phyloP scores from a whole-genome alignment of 169 alveolate species.

The Amoebophrya sp. region DNA sequence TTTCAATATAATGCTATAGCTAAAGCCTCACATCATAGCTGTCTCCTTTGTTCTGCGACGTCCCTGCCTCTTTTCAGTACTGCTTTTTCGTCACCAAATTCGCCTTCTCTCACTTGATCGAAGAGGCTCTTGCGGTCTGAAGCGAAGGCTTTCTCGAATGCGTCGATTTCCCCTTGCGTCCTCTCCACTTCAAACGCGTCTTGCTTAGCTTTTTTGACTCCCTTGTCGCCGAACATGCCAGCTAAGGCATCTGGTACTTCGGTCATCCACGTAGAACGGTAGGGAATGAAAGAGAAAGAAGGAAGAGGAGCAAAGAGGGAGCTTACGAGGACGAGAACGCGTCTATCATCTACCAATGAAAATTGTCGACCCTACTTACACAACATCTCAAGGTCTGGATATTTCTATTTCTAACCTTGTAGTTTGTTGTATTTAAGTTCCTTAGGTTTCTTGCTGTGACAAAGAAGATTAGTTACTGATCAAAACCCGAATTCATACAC shows the following conservation, averaged over 20 bases:
- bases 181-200: slow-evolving; percentile 5
- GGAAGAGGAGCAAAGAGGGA: too few relatives aligned
- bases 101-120: background rate
- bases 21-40: too few relatives aligned
- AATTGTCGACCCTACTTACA: too few relatives aligned
- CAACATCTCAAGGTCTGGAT: too few relatives aligned
- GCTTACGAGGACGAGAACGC: too few relatives aligned
- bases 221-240: background rate
- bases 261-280: too few relatives aligned
- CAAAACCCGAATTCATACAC: too few relatives aligned
- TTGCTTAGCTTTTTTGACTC: background rate
- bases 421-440: background rate
- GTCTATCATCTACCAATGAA: too few relatives aligned
- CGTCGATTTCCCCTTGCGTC: background rate
- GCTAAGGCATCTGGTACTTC: background rate
- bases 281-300: too few relatives aligned
- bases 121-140: background rate
- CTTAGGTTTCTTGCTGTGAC: background rate
- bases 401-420: too few relatives aligned
- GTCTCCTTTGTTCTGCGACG: background rate
- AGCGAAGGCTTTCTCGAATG: background rate
- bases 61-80: background rate
- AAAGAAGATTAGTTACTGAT: too few relatives aligned
- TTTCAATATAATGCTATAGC: too few relatives aligned
- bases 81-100: background rate